Base-by-base conservation (phyloP, 257 asterid species). In the Sherardia arvensis region DNA sequence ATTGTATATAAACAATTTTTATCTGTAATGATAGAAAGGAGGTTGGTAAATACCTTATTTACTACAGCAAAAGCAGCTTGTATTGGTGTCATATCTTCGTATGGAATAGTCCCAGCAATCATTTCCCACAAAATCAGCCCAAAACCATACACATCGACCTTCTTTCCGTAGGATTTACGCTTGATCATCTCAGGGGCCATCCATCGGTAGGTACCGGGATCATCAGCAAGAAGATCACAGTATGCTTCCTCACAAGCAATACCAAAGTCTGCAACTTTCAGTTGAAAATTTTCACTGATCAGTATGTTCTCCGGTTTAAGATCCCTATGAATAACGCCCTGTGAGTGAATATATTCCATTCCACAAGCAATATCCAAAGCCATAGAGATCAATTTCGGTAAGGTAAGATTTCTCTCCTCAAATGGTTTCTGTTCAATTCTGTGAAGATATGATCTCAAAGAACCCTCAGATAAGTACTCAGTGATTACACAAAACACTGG, bases 171-270 rank as follows among this genome's bases (percentile, higher is more conserved):
- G 29, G 76, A 34, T 55, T 78, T 78, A 48, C 76, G 78, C 57
- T 71, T 75, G 64, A 78, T 71, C 83, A 78, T 76, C 74, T 78
- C 83, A 23, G 83, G 83, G n/a, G 83, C 83, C 83, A 78, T 78
- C 83, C 83, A 78, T 21, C 83, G 64, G 45, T 74, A 78, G 11
- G 83, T 74, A 57, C 83, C 80, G 0, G 73, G 77, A 56, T 71
- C 83, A 45, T 74, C 77, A 18, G 77, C 70, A 64, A 74, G 61
- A 64, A 65, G 76, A 78, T 78, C 77, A 66, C 83, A 78, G 25
- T 68, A 61, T 48, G 72, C 77, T 62, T 78, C 75, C 65, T 71
- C 83, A 40, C 83, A 78, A 61, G 80, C 80, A 48, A 74, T 78
- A 57, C 82, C 82, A 40, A 78, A 78, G 59, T 78, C 82, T 15